A percentile compares a stretch with the other conserved stretches of the same genome.
phyloP scores from a whole-genome alignment of 495 filamentous ascomycete genomes.

The Penicillium salamii region DNA sequence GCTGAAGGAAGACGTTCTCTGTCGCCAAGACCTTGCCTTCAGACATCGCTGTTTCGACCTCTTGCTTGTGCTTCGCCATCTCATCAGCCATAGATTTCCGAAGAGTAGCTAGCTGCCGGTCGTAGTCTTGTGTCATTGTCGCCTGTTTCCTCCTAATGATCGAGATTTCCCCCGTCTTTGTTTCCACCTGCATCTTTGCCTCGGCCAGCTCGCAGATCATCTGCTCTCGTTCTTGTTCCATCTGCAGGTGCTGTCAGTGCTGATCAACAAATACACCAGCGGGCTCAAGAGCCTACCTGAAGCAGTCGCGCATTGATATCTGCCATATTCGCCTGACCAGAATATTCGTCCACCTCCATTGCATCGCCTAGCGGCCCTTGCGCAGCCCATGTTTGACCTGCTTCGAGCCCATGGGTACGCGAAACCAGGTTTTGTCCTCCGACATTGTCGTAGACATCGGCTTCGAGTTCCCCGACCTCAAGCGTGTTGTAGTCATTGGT shows the following conservation, averaged over 20 bases:
- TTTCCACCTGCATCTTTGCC: constrained; percentile 47
- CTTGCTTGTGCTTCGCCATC: constrained; percentile 50
- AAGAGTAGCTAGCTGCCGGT: constrained; percentile 48
- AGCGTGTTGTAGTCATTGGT: constrained; percentile 53
- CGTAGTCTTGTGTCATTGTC: constrained; percentile 54
- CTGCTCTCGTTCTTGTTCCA: constrained; percentile 50
- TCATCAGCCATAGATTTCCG: constrained; percentile 56
- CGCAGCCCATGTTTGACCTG: constrained; percentile 4
- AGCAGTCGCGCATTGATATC: constrained; percentile 26
- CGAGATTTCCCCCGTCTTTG: constrained; percentile 64
- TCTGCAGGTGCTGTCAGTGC: constrained; percentile 37
- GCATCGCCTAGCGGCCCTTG: constrained; percentile 13
- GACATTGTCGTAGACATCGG: constrained; percentile 49
- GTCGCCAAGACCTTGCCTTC: constrained; percentile 61
- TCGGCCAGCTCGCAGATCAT: constrained; percentile 46
- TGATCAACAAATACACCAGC: constrained; percentile 10
- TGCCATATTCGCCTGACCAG: constrained; percentile 15
- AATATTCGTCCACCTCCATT: constrained; percentile 35
- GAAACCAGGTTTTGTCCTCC: constrained; percentile 28
- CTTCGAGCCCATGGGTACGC: constrained; percentile 8
- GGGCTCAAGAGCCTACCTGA: constrained; percentile 31
- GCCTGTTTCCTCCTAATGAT: constrained; percentile 64
- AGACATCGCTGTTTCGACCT: constrained; percentile 53
- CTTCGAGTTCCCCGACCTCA: constrained; percentile 55
- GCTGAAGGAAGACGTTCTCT: constrained; percentile 61